phyloP scores from a whole-genome alignment of 78 protist species.

The Emiliania huxleyi region DNA sequence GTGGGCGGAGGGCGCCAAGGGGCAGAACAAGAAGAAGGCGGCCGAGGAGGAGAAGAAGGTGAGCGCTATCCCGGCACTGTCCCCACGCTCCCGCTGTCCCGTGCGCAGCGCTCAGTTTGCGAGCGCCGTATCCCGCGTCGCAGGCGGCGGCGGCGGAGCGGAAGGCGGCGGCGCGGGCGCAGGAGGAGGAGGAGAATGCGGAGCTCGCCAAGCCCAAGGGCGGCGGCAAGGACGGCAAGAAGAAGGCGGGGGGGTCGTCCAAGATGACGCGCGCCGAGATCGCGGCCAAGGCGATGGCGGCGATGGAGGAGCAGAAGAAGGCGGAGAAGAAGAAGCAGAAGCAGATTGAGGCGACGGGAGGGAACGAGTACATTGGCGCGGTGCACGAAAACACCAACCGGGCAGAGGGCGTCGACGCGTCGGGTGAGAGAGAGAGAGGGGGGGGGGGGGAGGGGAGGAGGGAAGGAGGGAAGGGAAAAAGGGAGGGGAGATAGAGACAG shows the following conservation, averaged over 20 bases:
- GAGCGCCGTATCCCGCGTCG: too few species aligned
- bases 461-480: too few species aligned
- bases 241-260: neutral
- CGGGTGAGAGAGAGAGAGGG: too few species aligned
- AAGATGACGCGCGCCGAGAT: slow-evolving; percentile 18
- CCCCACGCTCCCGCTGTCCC: too few species aligned
- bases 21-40: neutral
- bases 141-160: neutral
- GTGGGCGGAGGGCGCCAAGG: neutral
- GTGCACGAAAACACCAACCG: neutral
- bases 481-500: too few species aligned
- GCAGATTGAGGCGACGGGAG: neutral
- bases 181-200: neutral
- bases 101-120: too few species aligned
- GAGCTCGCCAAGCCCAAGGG: neutral
- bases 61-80: too few species aligned
- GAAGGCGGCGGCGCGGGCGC: neutral
- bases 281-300: neutral
- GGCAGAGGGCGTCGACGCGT: neutral
- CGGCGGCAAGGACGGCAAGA: neutral
- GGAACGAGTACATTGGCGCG: neutral
- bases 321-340: neutral
- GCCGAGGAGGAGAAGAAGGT: neutral
- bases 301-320: neutral
- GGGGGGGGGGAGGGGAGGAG: too few species aligned